Evolutionary conservation across 73 alveolate genomes (phyloP).

Genomic region (Paramecium sexaurelia): DNA sequence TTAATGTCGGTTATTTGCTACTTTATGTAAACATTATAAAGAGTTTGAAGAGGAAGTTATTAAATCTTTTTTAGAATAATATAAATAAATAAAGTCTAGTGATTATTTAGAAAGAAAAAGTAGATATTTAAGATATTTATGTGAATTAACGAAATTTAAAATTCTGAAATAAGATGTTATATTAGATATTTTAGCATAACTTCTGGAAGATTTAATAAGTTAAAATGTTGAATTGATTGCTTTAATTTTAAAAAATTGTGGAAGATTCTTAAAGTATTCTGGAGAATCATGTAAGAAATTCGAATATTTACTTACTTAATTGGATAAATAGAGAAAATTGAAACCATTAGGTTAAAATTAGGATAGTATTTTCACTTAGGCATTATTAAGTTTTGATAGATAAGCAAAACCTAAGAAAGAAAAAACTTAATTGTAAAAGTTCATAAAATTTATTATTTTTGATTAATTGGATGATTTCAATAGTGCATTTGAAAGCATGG

Average conservation of each 20-base stretch:
- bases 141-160: conserved; percentile 63
- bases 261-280: conserved; percentile 57
- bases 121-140: conserved; percentile 59
- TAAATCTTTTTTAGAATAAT: conserved; percentile 54
- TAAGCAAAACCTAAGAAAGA: conserved; percentile 36
- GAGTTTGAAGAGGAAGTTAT: conserved; percentile 60
- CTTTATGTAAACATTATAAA: conserved; percentile 59
- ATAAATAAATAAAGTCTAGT: background rate
- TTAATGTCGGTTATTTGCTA: conserved; percentile 64
- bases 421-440: conserved; percentile 46
- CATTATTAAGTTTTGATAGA: conserved; percentile 52
- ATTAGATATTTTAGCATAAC: conserved; percentile 42
- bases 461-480: conserved; percentile 45
- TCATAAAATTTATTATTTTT: conserved; percentile 41
- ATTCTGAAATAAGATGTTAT: conserved; percentile 47
- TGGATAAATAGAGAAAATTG: conserved; percentile 41
- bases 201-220: conserved; percentile 57
- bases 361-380: background rate
- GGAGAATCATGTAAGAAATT: conserved; percentile 60
- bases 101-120: conserved; percentile 47
- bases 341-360: conserved; percentile 31
- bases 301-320: background rate
- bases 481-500: background rate
- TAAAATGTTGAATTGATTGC: conserved; percentile 55
- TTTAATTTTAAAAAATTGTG: conserved; percentile 54